Percentiles rank a stretch among this genome's conserved stretches.
Evolutionary conservation across 139 green algal species (phyloP).

Genomic region (Coelastrella sp.): DNA sequence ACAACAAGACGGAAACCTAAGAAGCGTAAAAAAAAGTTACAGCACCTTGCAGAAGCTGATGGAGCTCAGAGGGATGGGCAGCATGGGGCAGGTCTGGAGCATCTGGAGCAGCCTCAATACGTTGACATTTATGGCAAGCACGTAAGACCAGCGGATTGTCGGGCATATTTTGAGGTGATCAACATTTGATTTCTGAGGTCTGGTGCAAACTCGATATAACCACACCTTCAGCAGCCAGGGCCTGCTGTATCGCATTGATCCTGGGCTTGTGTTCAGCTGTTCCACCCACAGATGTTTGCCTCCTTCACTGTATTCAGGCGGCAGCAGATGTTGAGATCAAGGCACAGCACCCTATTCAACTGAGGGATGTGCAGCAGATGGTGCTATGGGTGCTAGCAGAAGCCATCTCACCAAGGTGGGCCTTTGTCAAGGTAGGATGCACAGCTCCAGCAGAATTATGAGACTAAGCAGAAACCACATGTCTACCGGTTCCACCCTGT

Average conservation of each 20-base stretch:
- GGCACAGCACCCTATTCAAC: conserved; percentile 42
- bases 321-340: conserved; percentile 49
- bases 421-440: conserved; percentile 65
- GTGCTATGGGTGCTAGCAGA: conserved; percentile 75
- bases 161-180: no score
- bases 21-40: conserved; percentile 28
- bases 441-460: neutral
- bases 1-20: neutral
- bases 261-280: no score
- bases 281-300: neutral
- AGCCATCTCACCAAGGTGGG: conserved; percentile 62
- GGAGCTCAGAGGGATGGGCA: neutral
- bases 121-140: conserved; percentile 1
- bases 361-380: conserved; percentile 67
- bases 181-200: no score
- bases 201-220: no score
- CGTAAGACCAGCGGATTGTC: neutral
- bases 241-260: no score
- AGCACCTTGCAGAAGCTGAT: neutral
- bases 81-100: neutral
- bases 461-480: neutral
- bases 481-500: neutral
- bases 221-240: no score
- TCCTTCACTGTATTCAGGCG: conserved; percentile 42
- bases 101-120: neutral